Percentiles rank a stretch among this genome's conserved stretches.
These are phyloP conservation scores for Parascedosporium putredinis DNA, from an alignment of 2,329 filamentous ascomycete genomes.

Conservation along the genomic window DNA sequence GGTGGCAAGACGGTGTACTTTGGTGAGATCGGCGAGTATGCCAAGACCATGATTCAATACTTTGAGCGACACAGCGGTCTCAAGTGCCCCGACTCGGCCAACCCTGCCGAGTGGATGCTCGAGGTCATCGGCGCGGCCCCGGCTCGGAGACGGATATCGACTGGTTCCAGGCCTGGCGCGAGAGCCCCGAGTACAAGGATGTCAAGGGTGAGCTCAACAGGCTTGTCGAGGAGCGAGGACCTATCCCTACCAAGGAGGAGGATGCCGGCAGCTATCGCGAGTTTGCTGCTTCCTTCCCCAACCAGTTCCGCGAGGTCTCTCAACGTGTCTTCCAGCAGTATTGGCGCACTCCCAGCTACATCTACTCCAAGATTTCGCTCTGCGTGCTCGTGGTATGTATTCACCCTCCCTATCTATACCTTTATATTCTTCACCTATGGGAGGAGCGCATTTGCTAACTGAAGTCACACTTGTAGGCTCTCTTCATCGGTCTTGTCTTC, in stretches of 20 bases:
- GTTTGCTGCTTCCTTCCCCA: slow-evolving; percentile 65
- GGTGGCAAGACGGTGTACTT: slow-evolving; percentile 76
- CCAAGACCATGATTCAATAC: slow-evolving; percentile 57
- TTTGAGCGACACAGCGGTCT: slow-evolving; percentile 64
- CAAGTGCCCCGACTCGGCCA: slow-evolving; percentile 55
- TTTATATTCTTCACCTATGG: background rate
- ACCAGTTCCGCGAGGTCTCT: slow-evolving; percentile 58
- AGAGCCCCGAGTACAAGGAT: slow-evolving; percentile 42
- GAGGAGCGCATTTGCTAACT: too few species aligned
- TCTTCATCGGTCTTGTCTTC: slow-evolving; percentile 80
- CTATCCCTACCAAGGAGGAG: slow-evolving; percentile 15
- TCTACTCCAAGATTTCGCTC: slow-evolving; percentile 70
- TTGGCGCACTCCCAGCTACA: slow-evolving; percentile 82
- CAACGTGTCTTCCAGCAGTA: slow-evolving; percentile 80
- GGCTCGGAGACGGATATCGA: slow-evolving; percentile 53
- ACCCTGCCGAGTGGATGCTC: slow-evolving; percentile 77
- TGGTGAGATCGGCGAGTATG: slow-evolving; percentile 65
- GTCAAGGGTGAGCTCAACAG: slow-evolving; percentile 48
- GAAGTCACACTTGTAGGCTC: slow-evolving; percentile 22
- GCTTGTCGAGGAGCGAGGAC: slow-evolving; percentile 38
- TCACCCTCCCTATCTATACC: too few species aligned
- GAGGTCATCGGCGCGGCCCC: slow-evolving; percentile 53
- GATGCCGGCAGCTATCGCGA: slow-evolving; percentile 50
- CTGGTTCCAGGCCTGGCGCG: slow-evolving; percentile 54
- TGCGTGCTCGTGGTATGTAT: slow-evolving; percentile 38